Evolutionary conservation across 23 red algal species (phyloP), one percentile per base, ranked within the genome.

Genomic region (Gracilaria gracilis): DNA sequence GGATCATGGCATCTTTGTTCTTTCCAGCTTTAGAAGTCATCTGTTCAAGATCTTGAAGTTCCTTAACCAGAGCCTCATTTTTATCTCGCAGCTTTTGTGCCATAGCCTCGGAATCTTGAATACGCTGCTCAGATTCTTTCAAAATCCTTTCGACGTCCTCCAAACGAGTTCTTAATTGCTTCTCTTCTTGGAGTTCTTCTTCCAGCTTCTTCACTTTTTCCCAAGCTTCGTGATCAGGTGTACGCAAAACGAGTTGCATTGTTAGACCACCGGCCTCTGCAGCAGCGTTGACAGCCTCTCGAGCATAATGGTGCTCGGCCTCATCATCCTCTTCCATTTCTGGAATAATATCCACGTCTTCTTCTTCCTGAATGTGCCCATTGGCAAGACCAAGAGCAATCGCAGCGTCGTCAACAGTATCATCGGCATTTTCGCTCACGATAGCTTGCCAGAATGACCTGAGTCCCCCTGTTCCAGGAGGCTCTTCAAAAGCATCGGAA

Each of bases 1-100:
- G 81, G 37, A 95, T 82, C 83, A 95, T 89, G 28, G 83, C 75
- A 55, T 95, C 93, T 34, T 95, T 95, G 67, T 80, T 88, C 38
- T 78, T 67, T 21, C 84, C 79, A 24, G 93, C 84, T 31, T 61
- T 44, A 32, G 83, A 64, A 9, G 78, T 83, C 61, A 88, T 51
- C 11, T 48, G 19, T 73, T 95, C 93, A 37, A 95, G 75, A 36
- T 87, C 93, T 44, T 58, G 54, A 51, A 95, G 48, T 50, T 95
- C 93, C 51, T 79, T 51, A 48, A 77, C 85, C 19, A 95, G 78
- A 14, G 67, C 55, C 64, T 65, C 67, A 57, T 95, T 95, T 42
- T 71, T 25, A 13, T 57, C 73, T 48, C 57, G 57, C 55, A 91
- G 50, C 48, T 70, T 72, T 15, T 67, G 46, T 15, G 57, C 57